Evolutionary conservation across 2,329 filamentous ascomycete genomes (phyloP), one percentile per base, ranked within the genome.

Genomic region (Myriosclerotinia scirpicola): DNA sequence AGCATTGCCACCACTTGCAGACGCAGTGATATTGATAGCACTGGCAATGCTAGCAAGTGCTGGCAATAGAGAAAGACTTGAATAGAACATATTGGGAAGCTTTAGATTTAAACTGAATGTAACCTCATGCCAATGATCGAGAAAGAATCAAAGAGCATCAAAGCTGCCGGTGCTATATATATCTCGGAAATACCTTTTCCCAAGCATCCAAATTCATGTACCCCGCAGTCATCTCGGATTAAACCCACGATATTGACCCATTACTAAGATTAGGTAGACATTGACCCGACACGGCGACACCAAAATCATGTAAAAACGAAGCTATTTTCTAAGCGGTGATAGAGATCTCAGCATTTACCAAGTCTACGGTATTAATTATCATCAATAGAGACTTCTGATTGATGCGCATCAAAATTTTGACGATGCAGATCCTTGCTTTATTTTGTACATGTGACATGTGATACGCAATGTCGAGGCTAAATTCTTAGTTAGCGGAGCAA

Each of bases 21-120:
- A 67, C 44, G 75, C 73, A n/a, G 64, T 69, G 22, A 76, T 67
- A 44, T 71, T 72, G 58, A 74, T 70, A 15, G 72, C 73, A 64
- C 54, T 67, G 50, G 68, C 69, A 64, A 71, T 36, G 22, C 70
- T 52, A 66, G 66, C 66, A 20, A 72, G 50, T 20, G 70, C 54
- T 3, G 56, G 38, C 14, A 69, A 48, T 5, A 55, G 20, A 38
- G 53, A 38, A 40, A 66, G 40, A 44, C 46, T 48, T 22, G 55
- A 53, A 44, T 48, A 64, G 17, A 67, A 55, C 65, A 67, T 67
- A 26, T 20, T 64, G 36, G 42, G 22, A 52, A 44, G 44, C 52
- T 55, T 14, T 20, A 55, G 20, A 42, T 38, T 30, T 5, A 42
- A 38, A 7, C 14, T 38, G 14, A 40, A 50, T 38, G 30, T n/a